phyloP scores from a whole-genome alignment of 164 flowering plant species.

The Nymphaea thermarum region DNA sequence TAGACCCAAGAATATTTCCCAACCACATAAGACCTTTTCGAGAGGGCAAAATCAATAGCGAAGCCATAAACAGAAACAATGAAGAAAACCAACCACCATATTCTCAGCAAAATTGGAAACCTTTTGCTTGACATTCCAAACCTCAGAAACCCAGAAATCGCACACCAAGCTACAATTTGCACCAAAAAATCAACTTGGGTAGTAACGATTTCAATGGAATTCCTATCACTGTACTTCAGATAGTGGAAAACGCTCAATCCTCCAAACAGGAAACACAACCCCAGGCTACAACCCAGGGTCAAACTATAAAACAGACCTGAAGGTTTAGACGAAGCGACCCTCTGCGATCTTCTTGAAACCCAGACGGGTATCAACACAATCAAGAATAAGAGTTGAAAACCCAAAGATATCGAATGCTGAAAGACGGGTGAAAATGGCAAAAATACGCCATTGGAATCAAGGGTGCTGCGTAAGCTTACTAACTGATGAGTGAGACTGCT shows the following conservation, averaged over 20 bases:
- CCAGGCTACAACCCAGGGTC: background rate
- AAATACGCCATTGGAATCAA: background rate
- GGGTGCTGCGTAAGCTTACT: background rate
- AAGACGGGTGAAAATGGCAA: background rate
- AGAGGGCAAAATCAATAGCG: constrained; percentile 26
- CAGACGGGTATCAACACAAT: background rate
- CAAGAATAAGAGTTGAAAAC: background rate
- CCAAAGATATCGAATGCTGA: background rate
- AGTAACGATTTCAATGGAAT: background rate
- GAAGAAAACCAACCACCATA: constrained; percentile 48
- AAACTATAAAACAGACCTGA: background rate
- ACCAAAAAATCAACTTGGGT: constrained; percentile 14
- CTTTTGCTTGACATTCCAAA: background rate
- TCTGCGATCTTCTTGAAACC: background rate
- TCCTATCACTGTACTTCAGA: background rate
- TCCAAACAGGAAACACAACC: background rate
- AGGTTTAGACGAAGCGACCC: background rate
- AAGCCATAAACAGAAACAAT: constrained; percentile 33
- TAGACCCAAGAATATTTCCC: constrained; percentile 11
- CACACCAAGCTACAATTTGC: constrained; percentile 18
- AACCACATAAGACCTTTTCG: constrained; percentile 11
- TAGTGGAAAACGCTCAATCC: background rate
- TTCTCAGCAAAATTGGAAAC: constrained; percentile 18
- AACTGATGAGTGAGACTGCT: background rate
- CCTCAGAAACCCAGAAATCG: constrained; percentile 19